phyloP scores from a whole-genome alignment of 2,329 filamentous ascomycete species.

The Cadophora gregata region DNA sequence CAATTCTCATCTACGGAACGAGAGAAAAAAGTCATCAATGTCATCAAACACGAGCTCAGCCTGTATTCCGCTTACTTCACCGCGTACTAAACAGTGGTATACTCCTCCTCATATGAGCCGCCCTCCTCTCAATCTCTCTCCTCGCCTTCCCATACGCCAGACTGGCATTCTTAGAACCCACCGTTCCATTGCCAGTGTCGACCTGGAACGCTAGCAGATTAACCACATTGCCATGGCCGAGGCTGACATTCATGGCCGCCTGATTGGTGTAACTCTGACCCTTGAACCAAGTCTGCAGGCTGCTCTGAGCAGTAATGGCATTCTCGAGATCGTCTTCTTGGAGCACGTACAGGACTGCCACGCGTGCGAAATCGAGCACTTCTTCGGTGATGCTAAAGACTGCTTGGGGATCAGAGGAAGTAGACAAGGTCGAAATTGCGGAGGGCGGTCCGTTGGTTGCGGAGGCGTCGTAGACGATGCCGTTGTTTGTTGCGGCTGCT shows the following conservation, averaged over 20 bases:
- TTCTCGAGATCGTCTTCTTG: conserved; percentile 58
- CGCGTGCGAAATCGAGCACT: conserved; percentile 67
- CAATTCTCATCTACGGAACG: background rate
- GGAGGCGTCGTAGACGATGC: conserved; percentile 22
- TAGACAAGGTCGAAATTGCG: conserved; percentile 19
- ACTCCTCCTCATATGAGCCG: background rate
- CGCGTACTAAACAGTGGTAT: background rate
- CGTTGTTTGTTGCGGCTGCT: conserved; percentile 11
- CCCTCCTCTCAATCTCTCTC: background rate
- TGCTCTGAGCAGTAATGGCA: conserved; percentile 60
- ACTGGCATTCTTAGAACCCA: conserved; percentile 22
- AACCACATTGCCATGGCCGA: conserved; percentile 37
- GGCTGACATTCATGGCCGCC: conserved; percentile 39
- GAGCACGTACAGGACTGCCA: conserved; percentile 66
- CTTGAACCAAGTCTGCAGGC: conserved; percentile 61
- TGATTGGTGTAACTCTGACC: conserved; percentile 26
- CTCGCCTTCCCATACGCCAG: background rate
- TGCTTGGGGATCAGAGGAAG: conserved; percentile 30
- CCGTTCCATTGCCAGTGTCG: conserved; percentile 29
- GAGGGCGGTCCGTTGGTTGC: conserved; percentile 5
- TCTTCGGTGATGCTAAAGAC: conserved; percentile 59
- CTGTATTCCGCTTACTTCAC: background rate
- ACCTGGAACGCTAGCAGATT: conserved; percentile 36
- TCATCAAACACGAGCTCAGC: background rate
- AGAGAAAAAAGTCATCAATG: background rate